Conservation (phyloP, 352 stramenopile species). For the Pelagophyceae sp. region DNA sequence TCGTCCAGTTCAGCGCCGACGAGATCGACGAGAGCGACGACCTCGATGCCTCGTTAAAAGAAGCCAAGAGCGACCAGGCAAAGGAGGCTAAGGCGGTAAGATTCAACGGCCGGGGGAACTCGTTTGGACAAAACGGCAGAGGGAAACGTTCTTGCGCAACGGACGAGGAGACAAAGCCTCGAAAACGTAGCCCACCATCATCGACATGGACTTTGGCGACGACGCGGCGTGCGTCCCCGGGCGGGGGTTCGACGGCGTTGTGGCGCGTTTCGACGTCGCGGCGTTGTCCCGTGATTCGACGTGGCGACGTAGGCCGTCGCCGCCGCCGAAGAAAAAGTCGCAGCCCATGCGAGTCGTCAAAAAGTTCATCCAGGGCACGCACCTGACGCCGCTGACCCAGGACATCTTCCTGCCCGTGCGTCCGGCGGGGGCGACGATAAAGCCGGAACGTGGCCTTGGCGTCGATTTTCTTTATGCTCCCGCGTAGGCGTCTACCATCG, state of each 20-base stretch:
- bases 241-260: constrained; percentile 17
- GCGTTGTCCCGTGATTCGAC: too few species aligned
- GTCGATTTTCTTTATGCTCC: too few species aligned
- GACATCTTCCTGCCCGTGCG: constrained; percentile 22
- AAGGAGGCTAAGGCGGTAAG: too few species aligned
- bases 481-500: too few species aligned
- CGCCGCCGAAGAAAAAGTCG: not conserved
- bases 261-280: too few species aligned
- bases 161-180: too few species aligned
- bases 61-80: constrained; percentile 11
- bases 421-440: not conserved
- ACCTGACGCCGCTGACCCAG: constrained; percentile 43
- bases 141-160: not conserved
- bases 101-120: too few species aligned
- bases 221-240: not conserved
- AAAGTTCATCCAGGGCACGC: constrained; percentile 36
- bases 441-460: too few species aligned
- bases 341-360: constrained; percentile 22
- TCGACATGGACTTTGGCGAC: not conserved
- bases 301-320: constrained; percentile 22
- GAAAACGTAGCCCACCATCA: not conserved
- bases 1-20: constrained; percentile 45
- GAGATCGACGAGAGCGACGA: constrained; percentile 44
- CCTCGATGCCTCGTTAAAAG: constrained; percentile 28
- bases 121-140: too few species aligned